Base-by-base conservation (phyloP, 805 yeast species). In the Jamesozyma gamospora region DNA sequence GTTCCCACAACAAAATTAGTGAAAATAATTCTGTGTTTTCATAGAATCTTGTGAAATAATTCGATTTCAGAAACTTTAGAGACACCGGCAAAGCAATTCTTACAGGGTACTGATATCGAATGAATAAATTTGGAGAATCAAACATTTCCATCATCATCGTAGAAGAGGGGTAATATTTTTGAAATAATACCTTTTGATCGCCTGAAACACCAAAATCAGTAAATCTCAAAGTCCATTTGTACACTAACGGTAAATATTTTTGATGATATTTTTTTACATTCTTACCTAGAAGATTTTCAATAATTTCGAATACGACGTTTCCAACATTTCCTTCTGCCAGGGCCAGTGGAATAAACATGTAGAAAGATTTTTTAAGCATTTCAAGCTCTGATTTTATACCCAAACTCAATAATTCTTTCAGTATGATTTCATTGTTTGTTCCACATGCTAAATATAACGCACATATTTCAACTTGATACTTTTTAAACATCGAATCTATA, bases 361-460 rank as follows among this genome's bases (percentile, higher is more conserved):
- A 48, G 19, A 45, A 44, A 28, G 46, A 32, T 4, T 44, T 39
- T 4, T 25, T 26, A 8, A 56, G 37, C 12, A 52, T 40, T 13
- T 38, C 45, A 8, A 39, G 28, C 21, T 42, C 47, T 28, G 35
- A 38, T 21, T 40, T 37, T 8, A 34, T 36, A 5, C 43, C 39
- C 5, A 35, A n/a, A 15, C 28, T 9, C 6, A 18, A 15, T 17
- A 52, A 35, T n/a, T 39, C 18, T 9, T 42, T 40, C n/a, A 46
- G 19, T 9, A 55, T 25, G 12, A 17, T 3, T 14, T 39, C 14
- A 9, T 32, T 37, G 15, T 43, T 38, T 2, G 36, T 36, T 5
- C 42, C 41, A n/a, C 43, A 43, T 4, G 60, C 46, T 27, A 50
- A 47, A 29, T 43, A 42, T 2, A 49, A 24, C 3, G 55, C 53